Evolutionary conservation across 495 filamentous ascomycete genomes (phyloP), one percentile per base, ranked within the genome.

Genomic region (Xylaria grammica): DNA sequence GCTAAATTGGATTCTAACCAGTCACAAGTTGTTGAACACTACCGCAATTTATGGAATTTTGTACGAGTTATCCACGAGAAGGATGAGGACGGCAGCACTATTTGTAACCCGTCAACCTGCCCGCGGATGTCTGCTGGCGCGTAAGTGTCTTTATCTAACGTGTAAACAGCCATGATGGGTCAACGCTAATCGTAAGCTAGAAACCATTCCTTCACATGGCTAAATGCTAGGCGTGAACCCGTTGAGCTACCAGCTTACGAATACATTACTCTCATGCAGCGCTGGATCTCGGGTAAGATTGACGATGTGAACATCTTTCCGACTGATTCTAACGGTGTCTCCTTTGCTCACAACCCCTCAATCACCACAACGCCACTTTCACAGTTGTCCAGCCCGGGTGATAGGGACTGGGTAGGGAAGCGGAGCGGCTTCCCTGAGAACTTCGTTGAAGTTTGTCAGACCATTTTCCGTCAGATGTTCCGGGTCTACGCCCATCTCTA

Each of bases 401-500:
- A 85, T 55, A 76, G 75, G 50, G 86, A 91, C 51, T 97, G 92
- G 92, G 79, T 96, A 58, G 94, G 94, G 65, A 94, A 94, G 78
- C 84, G 87, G 38, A 92, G 89, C 66, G 92, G 93, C 20, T 97
- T 97, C 76, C 94, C 93, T 15, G 87, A 89, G 69, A 88, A 89
- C 26, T 96, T 96, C 75, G 85, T 93, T 70, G 85, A 89, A 67
- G 92, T 96, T 68, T 91, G 91, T 79, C 89, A 91, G 77, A 92
- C 88, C 65, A 94, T 96, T 69, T 96, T 94, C 84, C 89, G 93
- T 67, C 94, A 97, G 78, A 97, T 97, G 90, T 95, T 97, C 84
- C 92, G 94, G 40, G 92, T 94, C 75, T 97, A 97, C 69, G 90
- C 92, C 36, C 94, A 97, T 78, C 82, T 94, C 29, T 94, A 94